These are phyloP conservation scores for Fragilariopsis cylindrus DNA, from an alignment of 108 stramenopile species.

Conservation along the genomic window DNA sequence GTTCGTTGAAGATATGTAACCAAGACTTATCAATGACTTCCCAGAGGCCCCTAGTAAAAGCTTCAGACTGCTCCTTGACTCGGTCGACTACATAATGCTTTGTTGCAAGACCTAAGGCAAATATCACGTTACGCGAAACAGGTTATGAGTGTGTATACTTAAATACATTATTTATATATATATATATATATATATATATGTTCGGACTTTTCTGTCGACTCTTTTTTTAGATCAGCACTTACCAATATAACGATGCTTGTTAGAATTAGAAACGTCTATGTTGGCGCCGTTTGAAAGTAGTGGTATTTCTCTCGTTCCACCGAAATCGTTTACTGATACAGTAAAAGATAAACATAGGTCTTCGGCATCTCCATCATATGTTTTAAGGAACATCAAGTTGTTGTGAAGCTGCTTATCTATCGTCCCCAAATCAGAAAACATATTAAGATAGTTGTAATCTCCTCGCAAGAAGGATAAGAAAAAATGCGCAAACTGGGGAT, in stretches of 20 bases:
- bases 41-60: constrained; percentile 93
- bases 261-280: constrained; percentile 82
- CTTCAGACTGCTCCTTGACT: constrained; percentile 86
- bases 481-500: constrained; percentile 96
- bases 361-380: constrained; percentile 90
- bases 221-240: background rate
- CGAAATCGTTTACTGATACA: constrained; percentile 89
- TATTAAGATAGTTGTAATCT: constrained; percentile 88
- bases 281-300: constrained; percentile 87
- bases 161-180: background rate
- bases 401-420: constrained; percentile 92
- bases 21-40: constrained; percentile 90
- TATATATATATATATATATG: background rate
- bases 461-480: constrained; percentile 93
- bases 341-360: constrained; percentile 94
- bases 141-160: background rate
- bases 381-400: constrained; percentile 95
- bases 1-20: constrained; percentile 94
- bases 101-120: constrained; percentile 69
- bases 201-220: no score
- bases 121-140: background rate
- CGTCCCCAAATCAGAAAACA: constrained; percentile 83
- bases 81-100: constrained; percentile 94
- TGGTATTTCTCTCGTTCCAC: constrained; percentile 73
- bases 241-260: constrained; percentile 77